A percentile compares a stretch with the other conserved stretches of the same genome.
Evolutionary conservation across 306 rosid species (phyloP).

Genomic region (Fragaria vesca): DNA sequence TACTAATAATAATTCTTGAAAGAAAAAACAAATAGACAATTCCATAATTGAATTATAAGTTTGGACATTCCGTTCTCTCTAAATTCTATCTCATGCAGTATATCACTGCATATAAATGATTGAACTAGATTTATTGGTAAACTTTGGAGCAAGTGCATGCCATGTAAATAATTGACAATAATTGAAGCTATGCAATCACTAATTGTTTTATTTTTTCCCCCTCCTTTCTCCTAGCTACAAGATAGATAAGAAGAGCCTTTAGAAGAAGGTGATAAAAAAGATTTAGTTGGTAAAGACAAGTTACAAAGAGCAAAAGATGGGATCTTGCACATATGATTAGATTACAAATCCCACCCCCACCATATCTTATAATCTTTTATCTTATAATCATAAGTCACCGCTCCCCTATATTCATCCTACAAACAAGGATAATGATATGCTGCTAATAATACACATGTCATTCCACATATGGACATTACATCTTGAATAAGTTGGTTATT

Average conservation of each 20-base stretch:
- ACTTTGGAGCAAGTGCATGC: slow-evolving; percentile 27
- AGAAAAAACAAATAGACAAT: not conserved
- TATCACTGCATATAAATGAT: slow-evolving; percentile 32
- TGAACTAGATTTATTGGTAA: slow-evolving; percentile 39
- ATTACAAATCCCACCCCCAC: slow-evolving; percentile 47
- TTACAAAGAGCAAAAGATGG: slow-evolving; percentile 41
- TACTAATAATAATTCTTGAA: not conserved
- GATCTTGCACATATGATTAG: slow-evolving; percentile 45
- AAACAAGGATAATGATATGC: slow-evolving; percentile 14
- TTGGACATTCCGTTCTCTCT: not conserved
- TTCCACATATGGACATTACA: slow-evolving; percentile 29
- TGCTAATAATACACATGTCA: slow-evolving; percentile 32
- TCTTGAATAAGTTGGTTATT: not conserved
- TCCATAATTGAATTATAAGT: not conserved
- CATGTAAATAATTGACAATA: slow-evolving; percentile 44
- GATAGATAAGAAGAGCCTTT: slow-evolving; percentile 34
- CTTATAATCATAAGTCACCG: slow-evolving; percentile 7
- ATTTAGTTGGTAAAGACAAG: slow-evolving; percentile 39
- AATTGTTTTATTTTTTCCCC: not conserved
- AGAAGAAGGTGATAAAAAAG: slow-evolving; percentile 22
- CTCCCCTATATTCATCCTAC: slow-evolving; percentile 8
- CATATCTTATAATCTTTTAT: slow-evolving; percentile 24
- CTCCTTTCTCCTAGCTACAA: not conserved
- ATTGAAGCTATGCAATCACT: slow-evolving; percentile 27
- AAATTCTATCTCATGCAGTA: not conserved